Percentiles rank a stretch among this genome's conserved stretches.
Evolutionary conservation across 139 green algal species (phyloP).

Genomic region (Coelastrella sp.): DNA sequence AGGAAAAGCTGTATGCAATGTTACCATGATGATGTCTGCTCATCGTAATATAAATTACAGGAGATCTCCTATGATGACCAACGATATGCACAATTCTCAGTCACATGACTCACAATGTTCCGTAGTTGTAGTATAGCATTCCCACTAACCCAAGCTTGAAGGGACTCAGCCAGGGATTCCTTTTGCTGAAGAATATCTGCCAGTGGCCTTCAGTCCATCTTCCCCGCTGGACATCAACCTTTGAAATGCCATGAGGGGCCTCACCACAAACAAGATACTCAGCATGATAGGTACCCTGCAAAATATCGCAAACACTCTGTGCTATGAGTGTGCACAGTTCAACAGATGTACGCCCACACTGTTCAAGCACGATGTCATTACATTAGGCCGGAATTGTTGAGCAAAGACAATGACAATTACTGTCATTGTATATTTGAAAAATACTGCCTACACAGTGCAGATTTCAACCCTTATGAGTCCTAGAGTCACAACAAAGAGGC

Average conservation of each 20-base stretch:
- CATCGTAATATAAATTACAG: too few species aligned
- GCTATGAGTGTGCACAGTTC: too few species aligned
- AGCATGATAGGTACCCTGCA: slow-evolving; percentile 33
- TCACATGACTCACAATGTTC: slow-evolving; percentile 32
- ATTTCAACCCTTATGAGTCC: too few species aligned
- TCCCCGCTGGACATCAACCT: slow-evolving; percentile 35
- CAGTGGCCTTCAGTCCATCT: slow-evolving; percentile 37
- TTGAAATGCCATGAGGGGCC: slow-evolving; percentile 2
- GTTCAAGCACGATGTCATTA: neutral
- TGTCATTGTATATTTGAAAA: too few species aligned
- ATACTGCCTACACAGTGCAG: too few species aligned
- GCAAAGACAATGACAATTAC: too few species aligned
- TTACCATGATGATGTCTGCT: too few species aligned
- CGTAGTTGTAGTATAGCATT: slow-evolving; percentile 27
- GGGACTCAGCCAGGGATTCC: slow-evolving; percentile 20
- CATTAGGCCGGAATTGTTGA: too few species aligned
- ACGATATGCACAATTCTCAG: too few species aligned
- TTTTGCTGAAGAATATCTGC: slow-evolving; percentile 38
- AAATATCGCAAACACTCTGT: neutral
- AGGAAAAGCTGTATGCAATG: too few species aligned
- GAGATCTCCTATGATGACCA: too few species aligned
- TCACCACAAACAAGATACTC: slow-evolving; percentile 12
- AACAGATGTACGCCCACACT: neutral
- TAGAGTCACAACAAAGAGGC: too few species aligned
- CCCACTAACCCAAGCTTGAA: neutral